phyloP scores from a whole-genome alignment of 148 eudicot species.

The Vaccinium macrocarpon region DNA sequence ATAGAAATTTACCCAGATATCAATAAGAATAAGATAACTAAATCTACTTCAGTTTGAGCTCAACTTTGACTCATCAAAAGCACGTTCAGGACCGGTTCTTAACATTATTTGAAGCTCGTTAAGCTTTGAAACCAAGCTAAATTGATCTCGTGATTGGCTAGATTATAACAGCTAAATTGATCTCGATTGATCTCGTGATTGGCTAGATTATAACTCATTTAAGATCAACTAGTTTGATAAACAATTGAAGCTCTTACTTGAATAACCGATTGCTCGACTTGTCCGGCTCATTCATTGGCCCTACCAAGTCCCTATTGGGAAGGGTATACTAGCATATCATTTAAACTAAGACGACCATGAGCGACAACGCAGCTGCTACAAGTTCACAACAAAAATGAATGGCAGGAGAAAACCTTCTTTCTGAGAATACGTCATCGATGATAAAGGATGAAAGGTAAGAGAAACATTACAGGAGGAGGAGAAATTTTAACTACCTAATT shows the following conservation, averaged over 20 bases:
- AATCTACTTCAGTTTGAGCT: too few species aligned
- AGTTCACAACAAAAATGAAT: not conserved
- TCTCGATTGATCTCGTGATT: not conserved
- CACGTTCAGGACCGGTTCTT: not conserved
- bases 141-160: not conserved
- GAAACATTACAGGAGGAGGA: not conserved
- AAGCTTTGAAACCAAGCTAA: not conserved
- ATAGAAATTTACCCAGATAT: too few species aligned
- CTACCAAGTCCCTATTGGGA: too few species aligned
- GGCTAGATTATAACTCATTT: not conserved
- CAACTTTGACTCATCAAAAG: not conserved
- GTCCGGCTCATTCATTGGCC: too few species aligned
- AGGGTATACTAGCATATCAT: too few species aligned
- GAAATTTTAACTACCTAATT: constrained; percentile 68
- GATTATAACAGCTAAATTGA: too few species aligned
- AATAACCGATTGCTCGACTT: too few species aligned
- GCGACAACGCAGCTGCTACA: not conserved
- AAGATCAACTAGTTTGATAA: not conserved
- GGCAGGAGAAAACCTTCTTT: not conserved
- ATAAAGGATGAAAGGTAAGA: not conserved
- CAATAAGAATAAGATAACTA: too few species aligned
- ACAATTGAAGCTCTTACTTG: not conserved
- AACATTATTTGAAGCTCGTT: not conserved
- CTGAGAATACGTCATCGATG: not conserved
- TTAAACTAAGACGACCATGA: not conserved